Base-by-base conservation (phyloP, 495 filamentous ascomycete species). In the Penicillium fimorum region DNA sequence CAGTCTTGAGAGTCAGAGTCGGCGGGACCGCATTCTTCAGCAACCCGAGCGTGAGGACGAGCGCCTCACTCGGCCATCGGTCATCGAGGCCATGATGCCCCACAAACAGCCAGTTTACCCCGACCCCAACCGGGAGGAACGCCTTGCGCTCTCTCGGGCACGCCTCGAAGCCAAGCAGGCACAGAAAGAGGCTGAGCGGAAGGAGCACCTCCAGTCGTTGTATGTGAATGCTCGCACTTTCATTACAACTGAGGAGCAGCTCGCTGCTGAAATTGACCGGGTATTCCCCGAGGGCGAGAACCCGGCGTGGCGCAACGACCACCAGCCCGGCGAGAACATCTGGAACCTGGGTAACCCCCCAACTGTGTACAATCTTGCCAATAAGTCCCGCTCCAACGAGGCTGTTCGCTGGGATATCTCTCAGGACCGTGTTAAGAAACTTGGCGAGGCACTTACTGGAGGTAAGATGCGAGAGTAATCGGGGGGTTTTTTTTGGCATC, bases 371-470 rank as follows among this genome's bases (percentile, higher is more conserved):
- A 66, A 52, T 7, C 67, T 74, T 56, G 65, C 69, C 60, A 70
- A 65, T 38, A 70, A 70, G 40, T 51, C 58, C 3, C 66, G 57
- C 42, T 11, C 7, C n/a, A 69, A 53, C 52, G 71, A 71, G 61
- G 50, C 60, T 43, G 56, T 57, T 63, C 70, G 64, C 58, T 79
- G 74, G 73, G 70, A 74, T 56, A n/a, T 82, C 12, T 73, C 69
- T 22, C 76, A 80, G 60, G 71, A 81, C 59, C 80, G 87, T 70
- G 73, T 88, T 60, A 82, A 77, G 74, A 80, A 77, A 69, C 78
- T 90, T 62, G 83, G 78, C 18, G 87, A 90, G 71, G 76, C 83
- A 66, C 71, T 90, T 58, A 89, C 84, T 18, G 87, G 87, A 38
- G 87, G 86, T 54, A 88, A 86, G 76, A 74, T 87, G 69, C 82